A percentile compares a stretch with the other conserved stretches of the same genome.
Conservation (phyloP, 108 stramenopile species). For the Skeletonema potamos region DNA sequence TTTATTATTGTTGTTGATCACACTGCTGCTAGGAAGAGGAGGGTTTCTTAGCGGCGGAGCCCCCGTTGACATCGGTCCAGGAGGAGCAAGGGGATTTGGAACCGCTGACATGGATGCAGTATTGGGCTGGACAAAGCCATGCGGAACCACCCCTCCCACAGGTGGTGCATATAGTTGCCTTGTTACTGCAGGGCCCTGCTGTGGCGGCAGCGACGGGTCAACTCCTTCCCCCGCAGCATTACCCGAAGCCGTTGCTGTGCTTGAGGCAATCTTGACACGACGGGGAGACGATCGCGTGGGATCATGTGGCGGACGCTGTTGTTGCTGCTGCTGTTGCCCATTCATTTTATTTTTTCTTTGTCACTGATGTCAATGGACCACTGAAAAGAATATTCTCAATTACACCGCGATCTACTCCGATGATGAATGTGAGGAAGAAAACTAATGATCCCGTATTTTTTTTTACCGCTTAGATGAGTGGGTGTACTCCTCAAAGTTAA, state of each 20-base stretch:
- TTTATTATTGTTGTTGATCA: neutral
- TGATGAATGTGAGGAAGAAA: neutral
- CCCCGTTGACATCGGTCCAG: neutral
- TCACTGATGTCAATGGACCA: neutral
- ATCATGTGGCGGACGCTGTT: neutral
- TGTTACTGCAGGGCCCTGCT: neutral
- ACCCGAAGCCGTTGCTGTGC: neutral
- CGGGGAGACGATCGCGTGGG: neutral
- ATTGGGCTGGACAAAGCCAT: neutral
- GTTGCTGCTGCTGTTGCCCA: neutral
- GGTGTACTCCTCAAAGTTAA: neutral
- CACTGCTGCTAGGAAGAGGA: neutral
- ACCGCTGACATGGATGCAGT: neutral
- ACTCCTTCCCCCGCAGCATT: neutral
- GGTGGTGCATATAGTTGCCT: neutral
- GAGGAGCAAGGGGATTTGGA: neutral
- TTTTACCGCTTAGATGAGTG: neutral
- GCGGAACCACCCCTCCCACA: neutral
- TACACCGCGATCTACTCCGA: neutral
- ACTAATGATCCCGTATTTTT: neutral
- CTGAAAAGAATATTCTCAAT: neutral
- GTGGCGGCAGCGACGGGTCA: neutral
- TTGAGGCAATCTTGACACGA: neutral
- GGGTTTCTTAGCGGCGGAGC: neutral
- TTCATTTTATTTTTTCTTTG: neutral